phyloP scores from a whole-genome alignment of 768 basidiomycete species.

The Xerocomus potaroensis region DNA sequence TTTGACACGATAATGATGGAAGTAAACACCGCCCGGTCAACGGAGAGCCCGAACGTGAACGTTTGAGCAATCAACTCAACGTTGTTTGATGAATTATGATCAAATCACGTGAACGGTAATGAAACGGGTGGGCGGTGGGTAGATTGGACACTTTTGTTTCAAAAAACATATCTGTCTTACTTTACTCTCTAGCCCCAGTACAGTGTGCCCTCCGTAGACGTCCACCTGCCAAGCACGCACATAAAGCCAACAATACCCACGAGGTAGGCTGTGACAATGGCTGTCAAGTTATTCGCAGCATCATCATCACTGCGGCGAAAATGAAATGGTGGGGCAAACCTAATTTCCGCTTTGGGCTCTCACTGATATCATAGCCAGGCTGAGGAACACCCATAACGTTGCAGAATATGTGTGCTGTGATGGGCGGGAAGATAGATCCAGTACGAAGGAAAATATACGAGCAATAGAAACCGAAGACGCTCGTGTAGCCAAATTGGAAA shows the following conservation, averaged over 20 bases:
- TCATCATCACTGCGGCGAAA: constrained; percentile 10
- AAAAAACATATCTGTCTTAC: neutral
- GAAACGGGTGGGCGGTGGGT: no score
- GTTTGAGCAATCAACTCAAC: no score
- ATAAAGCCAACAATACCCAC: constrained; percentile 58
- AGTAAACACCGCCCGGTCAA: neutral
- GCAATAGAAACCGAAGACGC: constrained; percentile 85
- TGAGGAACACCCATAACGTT: constrained; percentile 92
- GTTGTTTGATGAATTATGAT: neutral
- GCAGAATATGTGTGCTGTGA: constrained; percentile 85
- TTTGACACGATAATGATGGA: constrained; percentile 25
- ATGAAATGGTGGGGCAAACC: constrained; percentile 37
- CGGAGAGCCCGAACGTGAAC: constrained; percentile 9
- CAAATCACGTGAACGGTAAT: constrained; percentile 18
- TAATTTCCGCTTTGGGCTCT: constrained; percentile 47
- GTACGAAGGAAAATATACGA: constrained; percentile 86
- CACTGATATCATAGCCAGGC: constrained; percentile 49
- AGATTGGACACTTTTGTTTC: no score
- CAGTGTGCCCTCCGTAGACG: constrained; percentile 33
- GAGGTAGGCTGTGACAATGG: constrained; percentile 51
- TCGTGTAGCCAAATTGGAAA: constrained; percentile 88
- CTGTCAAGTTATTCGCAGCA: constrained; percentile 32
- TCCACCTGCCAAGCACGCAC: constrained; percentile 51
- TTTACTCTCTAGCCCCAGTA: constrained; percentile 42
- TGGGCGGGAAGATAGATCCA: constrained; percentile 72